Base-by-base conservation (phyloP, 148 eudicot species). In the Amaranthus cruentus region DNA sequence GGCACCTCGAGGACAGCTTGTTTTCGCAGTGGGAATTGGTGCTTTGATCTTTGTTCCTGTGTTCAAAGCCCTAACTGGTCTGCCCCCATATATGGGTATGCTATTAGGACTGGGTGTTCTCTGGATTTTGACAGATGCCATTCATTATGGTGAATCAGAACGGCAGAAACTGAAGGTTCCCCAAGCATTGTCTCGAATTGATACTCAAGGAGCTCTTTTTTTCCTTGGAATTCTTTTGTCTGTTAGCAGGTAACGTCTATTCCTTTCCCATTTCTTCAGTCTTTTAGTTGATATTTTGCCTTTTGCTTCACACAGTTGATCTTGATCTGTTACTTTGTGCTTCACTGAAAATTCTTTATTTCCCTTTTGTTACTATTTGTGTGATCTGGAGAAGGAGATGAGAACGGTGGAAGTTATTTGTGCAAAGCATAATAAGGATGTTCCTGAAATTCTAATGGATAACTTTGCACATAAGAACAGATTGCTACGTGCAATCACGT, bases 51-150 rank as follows among this genome's bases (percentile, higher is more conserved):
- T 88, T 79, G 99, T 95, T 79, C 99, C 99, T 1, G 91, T 86
- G 46, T 95, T 95, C 87, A 95, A 91, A 79, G 80, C 90, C 67
- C 73, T 90, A 28, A 91, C 99, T 48, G 99, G 99, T 28, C 79
- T 95, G 80, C 99, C 99, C 50, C 99, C 99, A 55, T 95, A 84
- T 79, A 84, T 95, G 96, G 99, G 99, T 48, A 95, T 95, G 77
- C 88, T 95, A 73, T 87, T 95, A 78, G 99, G 97, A 63, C 92
- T 95, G 55, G 99, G 99, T 55, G 91, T 95, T 79, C 94, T 95
- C 53, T 95, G 97, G 99, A 78, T 95, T 55, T 80, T 95, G 55
- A 95, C 99, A 14, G 99, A 95, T 86, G 99, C 97, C 66, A 95
- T 95, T 72, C 99, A 95, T 79, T 95, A 83, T 62, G 99, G 99